Evolutionary conservation across 2,329 filamentous ascomycete species (phyloP), one percentile per base, ranked within the genome.

Genomic region (Rutstroemia sp.): DNA sequence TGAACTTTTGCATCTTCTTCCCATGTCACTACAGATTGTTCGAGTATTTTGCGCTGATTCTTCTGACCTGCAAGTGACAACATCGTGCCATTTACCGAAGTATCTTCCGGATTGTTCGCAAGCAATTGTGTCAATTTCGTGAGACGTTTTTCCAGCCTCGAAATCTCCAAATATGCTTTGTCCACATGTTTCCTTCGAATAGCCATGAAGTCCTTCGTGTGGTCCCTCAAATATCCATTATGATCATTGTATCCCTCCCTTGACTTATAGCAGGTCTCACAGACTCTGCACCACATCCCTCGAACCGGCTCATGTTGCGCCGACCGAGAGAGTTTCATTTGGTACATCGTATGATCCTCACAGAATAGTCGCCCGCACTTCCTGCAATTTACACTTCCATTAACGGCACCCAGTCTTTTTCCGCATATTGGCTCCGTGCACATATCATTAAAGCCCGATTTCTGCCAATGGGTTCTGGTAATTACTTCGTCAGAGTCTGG

Each of bases 221-320:
- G 87, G 65, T 95, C 86, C 58, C 84, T 77, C 57, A 84, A 76
- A 2, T 86, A 71, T 0, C 91, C 89, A 55, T 80, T 81, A 64
- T 92, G 87, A 67, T 99, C 92, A 68, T 95, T 96, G 72, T 99
- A 99, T 3, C 94, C 94, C 25, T 92, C 89, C 65, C 94, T 82
- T 51, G 91, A 96, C 74, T 96, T 97, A 75, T 94, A 99, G 73
- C 94, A 99, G n/a, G 94, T 97, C 75, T 99, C 94, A 69, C 94
- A 99, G 2, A 97, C 92, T 51, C 94, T 77, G 65, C 89, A 95
- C 94, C 94, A 99, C 64, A 89, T 82, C 7, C 94, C 94, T 60
- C 92, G 78, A 1, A 94, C 83, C 0, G 94, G 92, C 61, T 99
- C 94, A 72, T 96, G 90, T 57, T 86, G 81, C 4, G 94, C 94